Evolutionary conservation across 73 alveolate species (phyloP).

Genomic region (Paramecium pentaurelia): DNA sequence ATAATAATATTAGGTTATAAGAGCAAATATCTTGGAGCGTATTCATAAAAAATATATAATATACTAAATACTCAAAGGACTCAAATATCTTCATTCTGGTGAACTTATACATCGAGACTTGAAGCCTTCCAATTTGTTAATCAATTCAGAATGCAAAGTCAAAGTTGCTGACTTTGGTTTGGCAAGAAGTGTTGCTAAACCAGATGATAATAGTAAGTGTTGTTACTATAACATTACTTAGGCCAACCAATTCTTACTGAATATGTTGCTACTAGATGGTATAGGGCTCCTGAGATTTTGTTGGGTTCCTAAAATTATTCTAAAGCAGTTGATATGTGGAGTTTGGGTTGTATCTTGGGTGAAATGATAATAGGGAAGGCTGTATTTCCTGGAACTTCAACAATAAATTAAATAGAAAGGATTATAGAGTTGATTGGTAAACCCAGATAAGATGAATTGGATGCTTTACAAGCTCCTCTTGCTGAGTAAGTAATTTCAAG

Average conservation of each 20-base stretch:
- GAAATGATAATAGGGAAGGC: conserved; percentile 76
- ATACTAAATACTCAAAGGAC: conserved; percentile 77
- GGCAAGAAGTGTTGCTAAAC: conserved; percentile 77
- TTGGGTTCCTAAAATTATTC: conserved; percentile 61
- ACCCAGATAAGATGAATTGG: conserved; percentile 70
- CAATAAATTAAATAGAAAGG: conserved; percentile 68
- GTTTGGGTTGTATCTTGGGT: conserved; percentile 73
- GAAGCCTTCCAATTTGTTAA: conserved; percentile 87
- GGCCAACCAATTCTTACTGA: conserved; percentile 61
- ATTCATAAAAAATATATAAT: conserved; percentile 84
- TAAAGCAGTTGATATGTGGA: conserved; percentile 68
- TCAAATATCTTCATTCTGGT: conserved; percentile 79
- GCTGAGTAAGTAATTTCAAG: conserved; percentile 64
- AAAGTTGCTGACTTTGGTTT: conserved; percentile 91
- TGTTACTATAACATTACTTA: conserved; percentile 48
- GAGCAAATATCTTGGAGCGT: conserved; percentile 86
- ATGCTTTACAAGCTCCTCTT: conserved; percentile 57
- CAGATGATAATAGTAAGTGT: conserved; percentile 72
- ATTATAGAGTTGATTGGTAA: conserved; percentile 70
- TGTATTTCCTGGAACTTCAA: conserved; percentile 76
- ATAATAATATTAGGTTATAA: conserved; percentile 66
- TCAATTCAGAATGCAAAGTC: conserved; percentile 84
- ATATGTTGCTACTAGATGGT: conserved; percentile 81
- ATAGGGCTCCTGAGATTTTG: conserved; percentile 71
- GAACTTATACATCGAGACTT: conserved; percentile 74